A percentile compares a stretch with the other conserved stretches of the same genome.
phyloP scores from a whole-genome alignment of 768 basidiomycete genomes.

The Suillus ampliporus region DNA sequence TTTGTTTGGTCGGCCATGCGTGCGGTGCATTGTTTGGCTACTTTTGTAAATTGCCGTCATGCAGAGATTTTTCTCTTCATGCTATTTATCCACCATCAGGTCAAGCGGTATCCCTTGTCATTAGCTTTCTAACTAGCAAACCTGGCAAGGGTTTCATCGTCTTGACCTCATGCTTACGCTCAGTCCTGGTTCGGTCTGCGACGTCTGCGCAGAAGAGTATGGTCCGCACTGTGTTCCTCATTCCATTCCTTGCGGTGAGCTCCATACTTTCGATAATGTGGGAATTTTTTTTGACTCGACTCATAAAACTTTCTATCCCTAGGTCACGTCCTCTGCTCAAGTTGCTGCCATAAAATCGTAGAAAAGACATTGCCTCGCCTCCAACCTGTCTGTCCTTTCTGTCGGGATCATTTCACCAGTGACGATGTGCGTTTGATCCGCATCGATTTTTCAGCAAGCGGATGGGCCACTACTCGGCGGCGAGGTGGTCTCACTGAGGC shows the following conservation, averaged over 20 bases:
- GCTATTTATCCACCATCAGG: constrained; percentile 53
- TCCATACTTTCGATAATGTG: constrained; percentile 12
- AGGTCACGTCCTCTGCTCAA: constrained; percentile 84
- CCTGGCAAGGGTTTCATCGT: constrained; percentile 45
- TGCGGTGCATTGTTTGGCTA: constrained; percentile 40
- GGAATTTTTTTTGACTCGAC: constrained; percentile 30
- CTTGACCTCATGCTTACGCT: constrained; percentile 76
- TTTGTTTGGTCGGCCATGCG: constrained; percentile 18
- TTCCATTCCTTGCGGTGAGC: constrained; percentile 81
- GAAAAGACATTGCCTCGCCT: constrained; percentile 78
- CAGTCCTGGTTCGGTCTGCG: constrained; percentile 82
- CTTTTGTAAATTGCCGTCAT: constrained; percentile 33
- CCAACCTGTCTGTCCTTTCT: constrained; percentile 83
- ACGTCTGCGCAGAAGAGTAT: constrained; percentile 90
- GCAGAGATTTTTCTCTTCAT: constrained; percentile 44
- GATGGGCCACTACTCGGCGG: constrained; percentile 71
- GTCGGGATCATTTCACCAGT: constrained; percentile 73
- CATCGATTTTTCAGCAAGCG: constrained; percentile 73
- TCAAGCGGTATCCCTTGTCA: constrained; percentile 52
- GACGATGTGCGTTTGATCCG: constrained; percentile 78
- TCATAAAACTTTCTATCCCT: neutral
- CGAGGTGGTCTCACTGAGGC: constrained; percentile 55
- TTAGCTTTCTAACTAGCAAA: constrained; percentile 43
- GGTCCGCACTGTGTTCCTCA: constrained; percentile 75
- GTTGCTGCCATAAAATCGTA: constrained; percentile 79